Conservation (phyloP, 1,284 basidiomycete species). For the Volvariella surrecta region DNA sequence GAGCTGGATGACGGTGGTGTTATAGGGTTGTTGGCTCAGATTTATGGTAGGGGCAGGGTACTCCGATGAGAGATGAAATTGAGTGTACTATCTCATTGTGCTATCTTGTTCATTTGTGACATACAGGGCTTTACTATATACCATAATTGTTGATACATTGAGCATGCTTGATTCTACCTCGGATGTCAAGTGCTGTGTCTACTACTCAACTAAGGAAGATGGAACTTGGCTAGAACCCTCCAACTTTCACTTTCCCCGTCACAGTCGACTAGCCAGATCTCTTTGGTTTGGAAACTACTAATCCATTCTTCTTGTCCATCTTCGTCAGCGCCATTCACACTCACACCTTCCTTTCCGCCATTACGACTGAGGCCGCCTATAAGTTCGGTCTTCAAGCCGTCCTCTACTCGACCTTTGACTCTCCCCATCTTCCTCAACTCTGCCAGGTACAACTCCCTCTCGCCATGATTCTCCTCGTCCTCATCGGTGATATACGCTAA, state of each 20-base stretch:
- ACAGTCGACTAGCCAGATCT: conserved; percentile 57
- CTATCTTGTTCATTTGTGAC: too few species aligned
- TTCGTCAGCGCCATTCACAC: conserved; percentile 22
- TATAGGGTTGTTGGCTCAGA: conserved; percentile 67
- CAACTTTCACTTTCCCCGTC: conserved; percentile 56
- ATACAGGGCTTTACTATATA: too few species aligned
- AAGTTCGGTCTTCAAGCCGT: conserved; percentile 11
- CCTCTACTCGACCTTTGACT: conserved; percentile 21
- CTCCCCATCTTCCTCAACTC: conserved; percentile 21
- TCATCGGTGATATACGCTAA: conserved; percentile 59
- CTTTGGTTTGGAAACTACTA: conserved; percentile 36
- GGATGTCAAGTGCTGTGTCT: too few species aligned
- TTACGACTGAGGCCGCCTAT: conserved; percentile 13
- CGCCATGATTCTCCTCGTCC: conserved; percentile 33
- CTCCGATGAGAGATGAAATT: too few species aligned
- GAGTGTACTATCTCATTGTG: too few species aligned
- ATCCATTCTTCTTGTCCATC: conserved; percentile 28
- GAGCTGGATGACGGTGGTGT: conserved; percentile 60
- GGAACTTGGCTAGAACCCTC: conserved; percentile 40
- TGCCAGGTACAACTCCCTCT: conserved; percentile 25
- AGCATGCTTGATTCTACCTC: too few species aligned
- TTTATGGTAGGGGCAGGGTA: conserved; percentile 55
- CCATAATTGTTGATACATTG: too few species aligned
- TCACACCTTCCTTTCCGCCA: conserved; percentile 13
- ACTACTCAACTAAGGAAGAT: too few species aligned